Conservation (phyloP, 2,329 filamentous ascomycete species). For the Aspergillus udagawae region DNA sequence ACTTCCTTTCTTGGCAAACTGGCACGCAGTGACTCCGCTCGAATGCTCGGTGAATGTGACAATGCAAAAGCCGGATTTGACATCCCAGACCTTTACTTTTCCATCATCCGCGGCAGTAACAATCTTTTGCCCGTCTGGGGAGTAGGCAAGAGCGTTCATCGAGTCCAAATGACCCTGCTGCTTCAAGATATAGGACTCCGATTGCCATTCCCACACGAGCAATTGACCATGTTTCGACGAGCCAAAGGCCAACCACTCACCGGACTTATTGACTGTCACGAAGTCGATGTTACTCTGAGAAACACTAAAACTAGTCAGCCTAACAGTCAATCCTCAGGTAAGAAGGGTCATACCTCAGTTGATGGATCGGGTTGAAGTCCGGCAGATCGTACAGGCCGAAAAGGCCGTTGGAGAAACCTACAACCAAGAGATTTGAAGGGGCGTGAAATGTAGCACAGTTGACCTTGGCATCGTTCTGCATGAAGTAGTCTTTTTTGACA, state of each 20-base stretch:
- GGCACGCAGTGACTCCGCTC: slow-evolving; percentile 84
- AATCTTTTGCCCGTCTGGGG: slow-evolving; percentile 87
- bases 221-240: slow-evolving; percentile 92
- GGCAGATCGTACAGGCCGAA: slow-evolving; percentile 96
- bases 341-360: slow-evolving; percentile 48
- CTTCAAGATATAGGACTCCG: slow-evolving; percentile 96
- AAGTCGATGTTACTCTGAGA: slow-evolving; percentile 96
- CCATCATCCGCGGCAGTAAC: slow-evolving; percentile 94
- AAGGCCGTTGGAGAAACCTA: slow-evolving; percentile 89
- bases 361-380: slow-evolving; percentile 93
- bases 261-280: slow-evolving; percentile 87
- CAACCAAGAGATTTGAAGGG: slow-evolving; percentile 84
- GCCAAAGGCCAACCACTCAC: slow-evolving; percentile 96
- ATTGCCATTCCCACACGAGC: slow-evolving; percentile 99
- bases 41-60: slow-evolving; percentile 98
- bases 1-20: slow-evolving; percentile 92
- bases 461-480: slow-evolving; percentile 82
- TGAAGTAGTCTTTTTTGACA: slow-evolving; percentile 85
- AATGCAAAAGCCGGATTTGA: slow-evolving; percentile 92
- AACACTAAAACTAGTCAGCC: slow-evolving; percentile 59
- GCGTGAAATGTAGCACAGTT: slow-evolving; percentile 89
- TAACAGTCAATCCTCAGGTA: not conserved
- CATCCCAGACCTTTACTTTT: slow-evolving; percentile 98
- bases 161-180: slow-evolving; percentile 97
- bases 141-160: slow-evolving; percentile 90